Conservation (phyloP, 345 rosid genomes). For the Eucalyptus leucophloia region DNA sequence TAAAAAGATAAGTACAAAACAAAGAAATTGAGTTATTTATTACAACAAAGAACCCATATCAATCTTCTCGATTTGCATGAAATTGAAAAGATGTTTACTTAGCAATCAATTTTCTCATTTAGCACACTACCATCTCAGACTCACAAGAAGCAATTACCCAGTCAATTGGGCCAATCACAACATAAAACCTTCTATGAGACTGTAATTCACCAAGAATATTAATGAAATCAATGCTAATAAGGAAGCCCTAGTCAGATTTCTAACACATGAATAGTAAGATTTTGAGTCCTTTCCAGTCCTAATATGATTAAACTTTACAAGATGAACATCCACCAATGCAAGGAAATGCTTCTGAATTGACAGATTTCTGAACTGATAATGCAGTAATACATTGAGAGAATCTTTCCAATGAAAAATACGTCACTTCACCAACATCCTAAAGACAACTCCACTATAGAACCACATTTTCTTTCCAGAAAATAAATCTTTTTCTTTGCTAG, state of each 20-base stretch:
- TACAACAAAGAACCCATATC: background rate
- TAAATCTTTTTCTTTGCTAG: background rate
- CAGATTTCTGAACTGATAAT: background rate
- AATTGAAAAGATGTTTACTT: background rate
- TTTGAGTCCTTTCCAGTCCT: background rate
- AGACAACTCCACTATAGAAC: background rate
- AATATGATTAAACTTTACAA: background rate
- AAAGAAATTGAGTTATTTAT: background rate
- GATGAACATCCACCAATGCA: background rate
- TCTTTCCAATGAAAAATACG: background rate
- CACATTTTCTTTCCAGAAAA: background rate
- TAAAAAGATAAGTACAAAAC: background rate
- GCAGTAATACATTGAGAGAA: background rate
- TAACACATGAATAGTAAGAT: background rate
- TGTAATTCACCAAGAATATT: background rate
- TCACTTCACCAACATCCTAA: background rate
- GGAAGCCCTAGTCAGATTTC: background rate
- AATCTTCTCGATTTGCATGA: background rate
- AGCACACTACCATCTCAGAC: background rate
- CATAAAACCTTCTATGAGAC: background rate
- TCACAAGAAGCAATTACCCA: background rate
- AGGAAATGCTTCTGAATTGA: background rate
- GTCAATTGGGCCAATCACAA: background rate
- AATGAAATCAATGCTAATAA: background rate
- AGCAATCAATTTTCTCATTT: background rate